A percentile compares a stretch with the other conserved stretches of the same genome.
Conservation (phyloP, 495 filamentous ascomycete species). For the Ramalina intermedia region DNA sequence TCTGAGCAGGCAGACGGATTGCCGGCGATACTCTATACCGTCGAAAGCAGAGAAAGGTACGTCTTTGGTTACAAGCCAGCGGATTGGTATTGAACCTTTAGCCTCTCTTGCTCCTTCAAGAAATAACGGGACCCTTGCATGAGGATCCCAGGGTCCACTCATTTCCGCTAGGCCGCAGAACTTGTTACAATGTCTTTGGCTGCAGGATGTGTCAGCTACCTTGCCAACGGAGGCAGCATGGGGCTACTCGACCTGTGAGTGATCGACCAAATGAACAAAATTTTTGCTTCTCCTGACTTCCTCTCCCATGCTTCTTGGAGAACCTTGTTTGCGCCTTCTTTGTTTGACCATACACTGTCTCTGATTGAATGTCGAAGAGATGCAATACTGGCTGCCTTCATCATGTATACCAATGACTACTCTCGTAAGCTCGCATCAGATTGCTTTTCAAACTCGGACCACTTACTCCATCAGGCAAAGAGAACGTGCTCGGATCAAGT, state of each 20-base stretch:
- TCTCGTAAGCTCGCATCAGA: too few species aligned
- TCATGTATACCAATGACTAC: slow-evolving; percentile 12
- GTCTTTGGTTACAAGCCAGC: slow-evolving; percentile 14
- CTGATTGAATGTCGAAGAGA: slow-evolving; percentile 5
- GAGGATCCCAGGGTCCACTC: slow-evolving; percentile 7
- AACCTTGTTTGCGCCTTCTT: slow-evolving; percentile 11
- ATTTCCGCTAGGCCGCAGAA: slow-evolving; percentile 11
- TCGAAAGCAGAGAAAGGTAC: slow-evolving; percentile 8
- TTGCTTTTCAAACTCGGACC: background rate
- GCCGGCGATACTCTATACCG: slow-evolving; percentile 6
- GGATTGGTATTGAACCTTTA: slow-evolving; percentile 7
- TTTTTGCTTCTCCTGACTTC: slow-evolving; percentile 2
- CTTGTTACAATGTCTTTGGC: slow-evolving; percentile 4
- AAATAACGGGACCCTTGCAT: slow-evolving; percentile 1
- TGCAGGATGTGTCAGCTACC: background rate
- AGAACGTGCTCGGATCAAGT: slow-evolving; percentile 6
- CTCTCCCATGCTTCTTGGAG: slow-evolving; percentile 11
- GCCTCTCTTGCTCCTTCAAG: slow-evolving; percentile 1
- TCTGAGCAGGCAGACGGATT: slow-evolving; percentile 6
- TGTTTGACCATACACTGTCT: slow-evolving; percentile 9
- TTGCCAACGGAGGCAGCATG: background rate
- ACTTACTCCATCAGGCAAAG: slow-evolving; percentile 10
- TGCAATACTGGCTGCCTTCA: slow-evolving; percentile 7
- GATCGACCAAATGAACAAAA: slow-evolving; percentile 11
- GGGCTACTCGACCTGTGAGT: slow-evolving; percentile 4